Conservation (phyloP, 2,329 filamentous ascomycete species). For the Oidium heveae region DNA sequence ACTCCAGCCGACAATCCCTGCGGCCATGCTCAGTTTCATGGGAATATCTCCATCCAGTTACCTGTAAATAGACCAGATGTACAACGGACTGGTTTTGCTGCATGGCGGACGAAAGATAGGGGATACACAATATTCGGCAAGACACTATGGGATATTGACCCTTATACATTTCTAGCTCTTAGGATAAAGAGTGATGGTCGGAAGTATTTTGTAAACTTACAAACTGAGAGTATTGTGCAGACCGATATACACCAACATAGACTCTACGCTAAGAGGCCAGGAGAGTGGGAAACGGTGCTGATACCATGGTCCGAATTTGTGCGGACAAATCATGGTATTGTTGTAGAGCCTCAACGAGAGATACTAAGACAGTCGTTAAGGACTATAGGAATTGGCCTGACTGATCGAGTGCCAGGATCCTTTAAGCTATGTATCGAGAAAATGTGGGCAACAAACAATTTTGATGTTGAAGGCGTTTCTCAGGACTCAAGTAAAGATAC, state of each 20-base stretch:
- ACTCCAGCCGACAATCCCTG: slow-evolving; percentile 12
- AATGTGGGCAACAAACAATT: slow-evolving; percentile 66
- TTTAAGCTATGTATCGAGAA: slow-evolving; percentile 69
- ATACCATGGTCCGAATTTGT: slow-evolving; percentile 87
- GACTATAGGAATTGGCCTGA: slow-evolving; percentile 68
- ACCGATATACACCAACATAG: slow-evolving; percentile 94
- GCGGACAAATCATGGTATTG: slow-evolving; percentile 73
- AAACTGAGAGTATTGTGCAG: slow-evolving; percentile 79
- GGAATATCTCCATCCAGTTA: slow-evolving; percentile 64
- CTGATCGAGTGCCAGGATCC: slow-evolving; percentile 66
- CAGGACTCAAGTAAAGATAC: slow-evolving; percentile 6
- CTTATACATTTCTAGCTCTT: slow-evolving; percentile 67
- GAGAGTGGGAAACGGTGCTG: slow-evolving; percentile 86
- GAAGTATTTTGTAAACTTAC: slow-evolving; percentile 83
- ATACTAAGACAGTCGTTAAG: slow-evolving; percentile 67
- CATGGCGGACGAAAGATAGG: slow-evolving; percentile 62
- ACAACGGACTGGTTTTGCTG: slow-evolving; percentile 65
- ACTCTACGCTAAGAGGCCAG: slow-evolving; percentile 51
- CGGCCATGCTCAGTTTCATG: slow-evolving; percentile 60
- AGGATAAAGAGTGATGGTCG: slow-evolving; percentile 76
- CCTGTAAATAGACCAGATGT: slow-evolving; percentile 50
- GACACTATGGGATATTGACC: slow-evolving; percentile 68
- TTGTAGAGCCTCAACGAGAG: slow-evolving; percentile 80
- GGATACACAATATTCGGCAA: slow-evolving; percentile 63
- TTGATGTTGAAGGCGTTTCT: too few relatives aligned